Conservation (phyloP, 306 rosid genomes). For the Canavalia ensiformis region DNA sequence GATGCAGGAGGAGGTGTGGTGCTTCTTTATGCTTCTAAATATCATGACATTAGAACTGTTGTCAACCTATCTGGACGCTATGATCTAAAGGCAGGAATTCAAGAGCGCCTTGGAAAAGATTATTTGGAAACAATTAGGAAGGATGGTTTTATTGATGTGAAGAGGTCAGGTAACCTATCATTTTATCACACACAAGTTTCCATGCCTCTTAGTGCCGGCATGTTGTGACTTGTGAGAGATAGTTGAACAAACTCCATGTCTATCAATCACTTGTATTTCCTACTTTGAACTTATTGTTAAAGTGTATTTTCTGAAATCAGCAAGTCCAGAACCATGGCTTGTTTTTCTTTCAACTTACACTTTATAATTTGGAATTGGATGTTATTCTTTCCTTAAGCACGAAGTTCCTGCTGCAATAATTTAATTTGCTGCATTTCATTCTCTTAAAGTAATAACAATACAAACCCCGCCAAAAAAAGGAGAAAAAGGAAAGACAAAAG, state of each 20-base stretch:
- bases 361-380: too few species aligned
- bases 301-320: constrained; percentile 28
- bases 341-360: too few species aligned
- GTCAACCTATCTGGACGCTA: constrained; percentile 84
- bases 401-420: too few species aligned
- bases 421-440: neutral
- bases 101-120: constrained; percentile 73
- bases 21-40: constrained; percentile 79
- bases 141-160: constrained; percentile 74
- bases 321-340: neutral
- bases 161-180: constrained; percentile 60
- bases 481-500: neutral
- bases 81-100: constrained; percentile 70
- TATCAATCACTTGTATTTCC: constrained; percentile 16
- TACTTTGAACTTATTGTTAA: constrained; percentile 12
- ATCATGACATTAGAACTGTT: constrained; percentile 66
- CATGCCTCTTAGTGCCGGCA: constrained; percentile 31
- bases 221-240: constrained; percentile 1
- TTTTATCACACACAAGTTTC: constrained; percentile 39
- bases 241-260: constrained; percentile 32
- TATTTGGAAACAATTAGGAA: constrained; percentile 66
- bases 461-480: neutral
- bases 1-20: constrained; percentile 81
- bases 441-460: neutral
- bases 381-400: too few species aligned